Percentiles rank a stretch among this genome's conserved stretches.
These are phyloP conservation scores for Spinellus fusiger DNA, from an alignment of 192 early-diverging fungal species.

Conservation along the genomic window DNA sequence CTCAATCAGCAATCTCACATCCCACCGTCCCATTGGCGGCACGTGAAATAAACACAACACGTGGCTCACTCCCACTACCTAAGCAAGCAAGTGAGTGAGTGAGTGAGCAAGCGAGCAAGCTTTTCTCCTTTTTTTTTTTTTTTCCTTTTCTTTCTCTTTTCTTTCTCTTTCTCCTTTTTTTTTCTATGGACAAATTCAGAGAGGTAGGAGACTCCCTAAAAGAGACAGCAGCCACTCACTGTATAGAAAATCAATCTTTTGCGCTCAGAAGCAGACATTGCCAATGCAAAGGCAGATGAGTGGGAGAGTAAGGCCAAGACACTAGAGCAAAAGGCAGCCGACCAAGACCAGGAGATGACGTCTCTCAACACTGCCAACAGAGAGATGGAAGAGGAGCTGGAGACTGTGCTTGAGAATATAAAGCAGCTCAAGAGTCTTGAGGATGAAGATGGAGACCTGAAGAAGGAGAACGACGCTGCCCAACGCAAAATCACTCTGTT, in stretches of 20 bases:
- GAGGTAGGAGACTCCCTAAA: slow-evolving; percentile 14
- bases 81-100: no score
- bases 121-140: slow-evolving; percentile 1
- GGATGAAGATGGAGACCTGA: slow-evolving; percentile 21
- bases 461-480: slow-evolving; percentile 28
- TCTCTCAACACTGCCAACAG: slow-evolving; percentile 56
- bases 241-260: slow-evolving; percentile 55
- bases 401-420: slow-evolving; percentile 28
- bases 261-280: slow-evolving; percentile 62
- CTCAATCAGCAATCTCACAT: background rate
- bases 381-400: slow-evolving; percentile 26
- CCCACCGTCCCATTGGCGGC: no score
- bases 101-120: no score
- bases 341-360: slow-evolving; percentile 64
- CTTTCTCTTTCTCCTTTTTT: slow-evolving; percentile 2
- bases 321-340: slow-evolving; percentile 40
- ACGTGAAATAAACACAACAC: background rate
- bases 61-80: no score
- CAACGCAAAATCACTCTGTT: slow-evolving; percentile 35
- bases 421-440: slow-evolving; percentile 20
- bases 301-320: slow-evolving; percentile 54
- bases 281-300: slow-evolving; percentile 50
- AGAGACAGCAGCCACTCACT: background rate
- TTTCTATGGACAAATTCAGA: slow-evolving; percentile 24
- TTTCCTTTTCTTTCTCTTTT: slow-evolving; percentile 1